phyloP scores from a whole-genome alignment of 73 alveolate genomes.

The Paraurostyla sp. region DNA sequence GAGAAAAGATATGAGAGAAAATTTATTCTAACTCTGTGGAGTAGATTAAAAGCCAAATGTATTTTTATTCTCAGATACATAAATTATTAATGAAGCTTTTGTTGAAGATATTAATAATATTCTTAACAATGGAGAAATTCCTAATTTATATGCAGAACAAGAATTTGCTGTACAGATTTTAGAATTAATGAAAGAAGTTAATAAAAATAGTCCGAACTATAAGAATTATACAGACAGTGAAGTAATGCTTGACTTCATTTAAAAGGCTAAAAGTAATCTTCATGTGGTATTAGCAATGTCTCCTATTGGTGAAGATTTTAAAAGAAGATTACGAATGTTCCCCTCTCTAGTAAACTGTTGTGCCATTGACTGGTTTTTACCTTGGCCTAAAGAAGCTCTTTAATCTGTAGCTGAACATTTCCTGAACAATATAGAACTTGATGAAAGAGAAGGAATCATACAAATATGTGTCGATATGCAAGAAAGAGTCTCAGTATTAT shows the following conservation, averaged over 20 bases:
- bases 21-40: conserved; percentile 92
- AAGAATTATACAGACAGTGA: conserved; percentile 70
- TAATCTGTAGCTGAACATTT: conserved; percentile 96
- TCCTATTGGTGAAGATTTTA: conserved; percentile 98
- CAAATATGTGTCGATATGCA: conserved; percentile 98
- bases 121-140: conserved; percentile 98
- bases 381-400: conserved; percentile 99
- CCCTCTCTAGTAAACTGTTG: conserved; percentile 99
- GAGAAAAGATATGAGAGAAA: conserved; percentile 92
- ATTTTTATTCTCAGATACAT: conserved; percentile 97
- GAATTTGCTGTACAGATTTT: conserved; percentile 85
- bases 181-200: conserved; percentile 84
- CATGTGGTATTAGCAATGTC: conserved; percentile 96
- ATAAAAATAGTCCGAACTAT: conserved; percentile 62
- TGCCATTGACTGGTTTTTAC: conserved; percentile 97
- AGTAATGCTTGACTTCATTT: conserved; percentile 71
- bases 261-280: conserved; percentile 81
- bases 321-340: conserved; percentile 97
- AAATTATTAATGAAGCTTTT: conserved; percentile 96
- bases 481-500: conserved; percentile 89
- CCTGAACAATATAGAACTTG: conserved; percentile 88
- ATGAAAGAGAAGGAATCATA: conserved; percentile 91
- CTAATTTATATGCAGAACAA: conserved; percentile 94
- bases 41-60: conserved; percentile 86
- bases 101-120: conserved; percentile 98